Evolutionary conservation across 352 stramenopile genomes (phyloP).

Genomic region (Phytophthora sp.): DNA sequence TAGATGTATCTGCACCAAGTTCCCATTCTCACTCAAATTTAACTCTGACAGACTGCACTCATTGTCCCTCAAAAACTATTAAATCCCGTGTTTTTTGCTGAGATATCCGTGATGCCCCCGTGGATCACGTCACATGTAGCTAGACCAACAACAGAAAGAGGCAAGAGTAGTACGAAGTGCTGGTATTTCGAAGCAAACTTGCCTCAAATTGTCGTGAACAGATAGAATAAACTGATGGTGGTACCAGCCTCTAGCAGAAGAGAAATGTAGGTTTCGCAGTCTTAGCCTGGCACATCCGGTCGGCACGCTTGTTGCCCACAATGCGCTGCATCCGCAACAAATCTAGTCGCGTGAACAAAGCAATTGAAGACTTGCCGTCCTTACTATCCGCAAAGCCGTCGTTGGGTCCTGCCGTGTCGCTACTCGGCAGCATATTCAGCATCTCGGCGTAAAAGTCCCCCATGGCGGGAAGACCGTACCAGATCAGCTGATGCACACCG

Average conservation of each 20-base stretch:
- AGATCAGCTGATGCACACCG: constrained; percentile 81
- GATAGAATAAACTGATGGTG: too few species aligned
- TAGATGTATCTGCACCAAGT: too few species aligned
- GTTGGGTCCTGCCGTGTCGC: constrained; percentile 24
- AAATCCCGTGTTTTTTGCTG: too few species aligned
- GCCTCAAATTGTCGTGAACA: too few species aligned
- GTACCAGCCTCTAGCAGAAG: constrained; percentile 81
- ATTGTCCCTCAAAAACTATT: too few species aligned
- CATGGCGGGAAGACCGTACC: constrained; percentile 72
- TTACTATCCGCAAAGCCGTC: constrained; percentile 28
- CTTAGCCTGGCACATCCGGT: constrained; percentile 74
- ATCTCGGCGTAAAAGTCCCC: constrained; percentile 80
- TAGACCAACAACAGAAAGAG: too few species aligned
- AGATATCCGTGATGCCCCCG: too few species aligned
- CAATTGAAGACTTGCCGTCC: constrained; percentile 60
- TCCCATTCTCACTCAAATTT: too few species aligned
- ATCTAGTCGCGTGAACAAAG: constrained; percentile 68
- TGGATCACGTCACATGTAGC: too few species aligned
- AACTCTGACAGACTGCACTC: too few species aligned
- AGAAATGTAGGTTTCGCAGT: constrained; percentile 75
- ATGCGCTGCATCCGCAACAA: constrained; percentile 74
- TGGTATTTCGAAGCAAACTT: too few species aligned
- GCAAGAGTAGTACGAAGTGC: too few species aligned
- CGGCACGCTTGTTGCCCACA: constrained; percentile 68
- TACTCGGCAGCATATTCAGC: constrained; percentile 74